Evolutionary conservation across 192 early-diverging fungal species (phyloP), one percentile per base, ranked within the genome.

Genomic region (Gryganskiella cystojenkinii): DNA sequence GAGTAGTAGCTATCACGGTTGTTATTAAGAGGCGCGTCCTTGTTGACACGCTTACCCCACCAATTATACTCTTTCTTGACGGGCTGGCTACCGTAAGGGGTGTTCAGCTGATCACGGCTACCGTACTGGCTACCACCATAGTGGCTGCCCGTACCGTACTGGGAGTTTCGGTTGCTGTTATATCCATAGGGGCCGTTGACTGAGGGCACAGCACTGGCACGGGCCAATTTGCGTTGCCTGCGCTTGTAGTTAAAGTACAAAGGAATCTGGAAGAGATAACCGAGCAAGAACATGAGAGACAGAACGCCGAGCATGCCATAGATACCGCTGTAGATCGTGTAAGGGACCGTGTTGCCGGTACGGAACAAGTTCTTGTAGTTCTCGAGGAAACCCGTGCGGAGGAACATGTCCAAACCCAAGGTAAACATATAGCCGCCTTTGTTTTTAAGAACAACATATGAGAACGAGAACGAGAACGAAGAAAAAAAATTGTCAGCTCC

Each of bases 341-440:
- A 66, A 4, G 64, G 64, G 25, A 66, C 64, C 4, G 40, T 3
- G 28, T 34, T 22, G 17, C 64, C 53, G n/a, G 64, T 55, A 5
- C 40, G 37, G 64, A 66, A 66, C 35, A 66, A 50, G 42, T 66
- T 0, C 64, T 66, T 56, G 42, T 66, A 66, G 42, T 66, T 66
- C 27, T 66, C 64, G 52, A 66, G 64, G 40, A 66, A 66, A 5
- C 64, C 64, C 2, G 64, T 66, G n/a, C 64, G 64, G 17, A 66
- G 64, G 30, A 66, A 66, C 64, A 66, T 66, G 30, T 66, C 64
- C 17, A 66, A 50, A 34, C 64, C 64, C 37, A 66, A 37, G 1
- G 64, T 66, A 37, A 66, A 66, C 64, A 66, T 66, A 52, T 66
- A 66, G n/a, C 64, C 64, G 33, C 64, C 64, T 66, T 11, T 24